Evolutionary conservation across 768 basidiomycete genomes (phyloP).

Genomic region (Roridomyces roridus): DNA sequence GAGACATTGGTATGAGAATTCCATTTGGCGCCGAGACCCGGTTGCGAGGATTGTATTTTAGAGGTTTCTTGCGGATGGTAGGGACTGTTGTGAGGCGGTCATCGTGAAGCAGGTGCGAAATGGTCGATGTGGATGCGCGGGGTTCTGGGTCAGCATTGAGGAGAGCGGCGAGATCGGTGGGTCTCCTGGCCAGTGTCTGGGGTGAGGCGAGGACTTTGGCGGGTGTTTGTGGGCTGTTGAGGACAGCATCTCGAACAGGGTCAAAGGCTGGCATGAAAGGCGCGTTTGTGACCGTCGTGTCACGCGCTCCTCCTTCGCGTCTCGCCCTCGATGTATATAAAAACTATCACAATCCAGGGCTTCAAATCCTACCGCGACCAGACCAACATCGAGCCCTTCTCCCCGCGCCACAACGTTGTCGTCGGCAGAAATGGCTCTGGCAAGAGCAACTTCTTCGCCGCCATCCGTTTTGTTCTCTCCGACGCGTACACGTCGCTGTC

Average conservation of each 20-base stretch:
- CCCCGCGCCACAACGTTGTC: slow-evolving; percentile 92
- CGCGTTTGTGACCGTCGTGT: background rate
- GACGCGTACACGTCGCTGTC: slow-evolving; percentile 98
- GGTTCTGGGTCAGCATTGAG: slow-evolving; percentile 66
- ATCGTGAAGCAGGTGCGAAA: slow-evolving; percentile 46
- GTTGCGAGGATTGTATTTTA: slow-evolving; percentile 63
- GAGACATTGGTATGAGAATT: slow-evolving; percentile 69
- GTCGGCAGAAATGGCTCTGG: slow-evolving; percentile 98
- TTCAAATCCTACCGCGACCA: slow-evolving; percentile 99
- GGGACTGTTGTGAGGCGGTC: slow-evolving; percentile 32
- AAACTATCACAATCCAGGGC: slow-evolving; percentile 89
- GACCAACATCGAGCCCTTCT: slow-evolving; percentile 94
- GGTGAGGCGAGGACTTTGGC: slow-evolving; percentile 37
- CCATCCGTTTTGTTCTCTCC: slow-evolving; percentile 96
- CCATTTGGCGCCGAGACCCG: slow-evolving; percentile 66
- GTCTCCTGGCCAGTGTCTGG: slow-evolving; percentile 54
- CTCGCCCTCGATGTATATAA: slow-evolving; percentile 69
- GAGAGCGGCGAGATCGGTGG: slow-evolving; percentile 79
- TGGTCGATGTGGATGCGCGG: slow-evolving; percentile 53
- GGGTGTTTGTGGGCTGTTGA: slow-evolving; percentile 72
- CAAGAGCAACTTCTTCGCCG: slow-evolving; percentile 98
- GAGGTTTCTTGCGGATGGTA: slow-evolving; percentile 29
- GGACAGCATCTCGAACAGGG: slow-evolving; percentile 86
- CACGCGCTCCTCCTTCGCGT: background rate
- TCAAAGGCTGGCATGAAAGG: slow-evolving; percentile 74